Evolutionary conservation across 2,329 filamentous ascomycete species (phyloP).

Genomic region (Penicillium sp.): DNA sequence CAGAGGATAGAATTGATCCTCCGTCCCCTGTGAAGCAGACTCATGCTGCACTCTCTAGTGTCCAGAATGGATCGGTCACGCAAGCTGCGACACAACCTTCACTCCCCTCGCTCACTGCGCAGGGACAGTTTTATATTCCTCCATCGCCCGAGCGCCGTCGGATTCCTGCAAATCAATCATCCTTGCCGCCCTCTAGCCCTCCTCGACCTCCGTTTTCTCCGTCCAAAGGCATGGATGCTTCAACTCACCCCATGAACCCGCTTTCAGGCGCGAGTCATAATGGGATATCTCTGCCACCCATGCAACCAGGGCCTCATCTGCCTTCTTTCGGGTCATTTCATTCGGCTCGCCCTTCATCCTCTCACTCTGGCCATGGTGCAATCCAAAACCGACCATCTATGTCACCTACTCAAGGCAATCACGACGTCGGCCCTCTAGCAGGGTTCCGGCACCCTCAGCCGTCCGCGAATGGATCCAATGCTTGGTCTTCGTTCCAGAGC

Average conservation of each 20-base stretch:
- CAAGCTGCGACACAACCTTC: slow-evolving; percentile 15
- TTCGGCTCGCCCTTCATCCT: slow-evolving; percentile 46
- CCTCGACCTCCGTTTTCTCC: slow-evolving; percentile 40
- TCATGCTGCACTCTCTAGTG: slow-evolving; percentile 17
- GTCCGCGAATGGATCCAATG: slow-evolving; percentile 33
- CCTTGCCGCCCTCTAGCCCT: slow-evolving; percentile 29
- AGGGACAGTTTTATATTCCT: slow-evolving; percentile 22
- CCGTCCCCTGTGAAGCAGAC: slow-evolving; percentile 34
- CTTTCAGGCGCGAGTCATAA: slow-evolving; percentile 21
- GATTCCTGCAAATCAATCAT: slow-evolving; percentile 23
- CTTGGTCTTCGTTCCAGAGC: slow-evolving; percentile 39
- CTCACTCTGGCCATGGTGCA: slow-evolving; percentile 42
- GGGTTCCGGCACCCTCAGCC: slow-evolving; percentile 41
- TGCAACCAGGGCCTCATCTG: slow-evolving; percentile 35
- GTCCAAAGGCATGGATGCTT: slow-evolving; percentile 33
- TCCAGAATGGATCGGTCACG: slow-evolving; percentile 28
- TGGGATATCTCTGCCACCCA: slow-evolving; percentile 23
- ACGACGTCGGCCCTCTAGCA: slow-evolving; percentile 52
- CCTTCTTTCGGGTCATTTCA: slow-evolving; percentile 38
- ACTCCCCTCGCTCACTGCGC: slow-evolving; percentile 15
- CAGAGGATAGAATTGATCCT: slow-evolving; percentile 16
- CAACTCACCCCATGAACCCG: slow-evolving; percentile 28
- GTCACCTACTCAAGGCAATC: slow-evolving; percentile 55
- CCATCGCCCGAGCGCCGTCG: slow-evolving; percentile 37
- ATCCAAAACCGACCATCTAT: slow-evolving; percentile 52